Conservation (phyloP, 495 filamentous ascomycete species). For the Choiromyces venosus region DNA sequence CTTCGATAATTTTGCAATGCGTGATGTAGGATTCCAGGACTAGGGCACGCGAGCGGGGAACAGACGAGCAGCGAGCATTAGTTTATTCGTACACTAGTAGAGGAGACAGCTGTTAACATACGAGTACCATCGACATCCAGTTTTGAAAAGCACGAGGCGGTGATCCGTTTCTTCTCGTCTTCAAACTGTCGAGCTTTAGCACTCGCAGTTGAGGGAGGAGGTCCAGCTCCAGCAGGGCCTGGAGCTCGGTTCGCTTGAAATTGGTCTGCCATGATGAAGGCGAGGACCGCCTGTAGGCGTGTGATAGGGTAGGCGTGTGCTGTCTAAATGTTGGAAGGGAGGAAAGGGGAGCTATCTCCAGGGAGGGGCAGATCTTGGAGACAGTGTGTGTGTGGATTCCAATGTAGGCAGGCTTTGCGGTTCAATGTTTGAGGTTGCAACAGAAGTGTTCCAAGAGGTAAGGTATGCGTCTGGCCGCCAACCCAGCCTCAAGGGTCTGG, state of each 20-base stretch:
- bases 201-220: constrained; percentile 39
- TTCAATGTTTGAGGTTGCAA: neutral
- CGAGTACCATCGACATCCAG: constrained; percentile 66
- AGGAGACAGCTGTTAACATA: constrained; percentile 27
- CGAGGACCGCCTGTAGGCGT: neutral
- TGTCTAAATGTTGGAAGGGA: neutral
- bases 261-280: constrained; percentile 32
- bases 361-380: neutral
- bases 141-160: constrained; percentile 85
- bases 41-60: constrained; percentile 41
- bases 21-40: constrained; percentile 96
- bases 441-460: neutral
- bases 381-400: neutral
- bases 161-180: constrained; percentile 89
- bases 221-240: constrained; percentile 16
- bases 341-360: neutral
- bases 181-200: constrained; percentile 85
- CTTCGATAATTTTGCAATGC: constrained; percentile 84
- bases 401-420: neutral
- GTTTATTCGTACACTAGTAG: constrained; percentile 4
- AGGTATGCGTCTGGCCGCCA: neutral
- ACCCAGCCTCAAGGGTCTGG: neutral
- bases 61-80: neutral
- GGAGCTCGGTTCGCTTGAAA: constrained; percentile 36
- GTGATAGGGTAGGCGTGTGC: neutral